phyloP scores from a whole-genome alignment of 768 basidiomycete species.

The Rickenella mellea region DNA sequence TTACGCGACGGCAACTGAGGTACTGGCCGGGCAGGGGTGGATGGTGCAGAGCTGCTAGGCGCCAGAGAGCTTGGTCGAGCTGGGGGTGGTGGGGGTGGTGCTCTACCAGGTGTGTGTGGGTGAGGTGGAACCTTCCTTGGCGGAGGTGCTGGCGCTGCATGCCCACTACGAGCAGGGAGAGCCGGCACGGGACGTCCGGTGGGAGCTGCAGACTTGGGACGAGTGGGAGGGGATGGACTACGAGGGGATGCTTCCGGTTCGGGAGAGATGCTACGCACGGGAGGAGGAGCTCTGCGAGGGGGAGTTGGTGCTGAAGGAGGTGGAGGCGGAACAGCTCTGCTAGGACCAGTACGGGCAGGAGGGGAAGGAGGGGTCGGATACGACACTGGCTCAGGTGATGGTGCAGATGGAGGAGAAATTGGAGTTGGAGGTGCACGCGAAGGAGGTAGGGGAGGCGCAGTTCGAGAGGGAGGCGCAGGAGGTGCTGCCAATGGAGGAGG shows the following conservation, averaged over 20 bases:
- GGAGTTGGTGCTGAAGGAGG: constrained; percentile 6
- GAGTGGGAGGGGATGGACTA: constrained; percentile 23
- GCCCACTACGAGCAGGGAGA: constrained; percentile 18
- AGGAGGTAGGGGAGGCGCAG: constrained; percentile 21
- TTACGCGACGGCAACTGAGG: not conserved
- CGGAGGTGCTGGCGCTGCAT: constrained; percentile 11
- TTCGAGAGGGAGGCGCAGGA: constrained; percentile 31
- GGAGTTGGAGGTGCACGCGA: constrained; percentile 12
- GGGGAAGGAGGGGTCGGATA: constrained; percentile 15
- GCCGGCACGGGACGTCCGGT: constrained; percentile 11
- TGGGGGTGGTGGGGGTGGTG: constrained; percentile 31
- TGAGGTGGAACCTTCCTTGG: constrained; percentile 26
- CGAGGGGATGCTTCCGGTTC: constrained; percentile 6
- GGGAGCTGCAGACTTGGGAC: constrained; percentile 19
- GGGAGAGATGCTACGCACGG: not conserved
- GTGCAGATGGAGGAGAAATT: constrained; percentile 16
- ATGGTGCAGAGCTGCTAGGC: constrained; percentile 2
- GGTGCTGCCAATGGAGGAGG: constrained; percentile 29
- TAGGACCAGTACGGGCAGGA: constrained; percentile 12
- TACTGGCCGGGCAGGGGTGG: constrained; percentile 1
- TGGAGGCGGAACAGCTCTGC: constrained; percentile 10
- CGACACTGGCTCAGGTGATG: constrained; percentile 13
- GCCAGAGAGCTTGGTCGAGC: constrained; percentile 22
- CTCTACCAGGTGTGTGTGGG: constrained; percentile 25
- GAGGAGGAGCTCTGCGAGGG: constrained; percentile 4